These are phyloP conservation scores for Eragrostis tef DNA, from an alignment of 202 grass and related monocot species.

Conservation along the genomic window DNA sequence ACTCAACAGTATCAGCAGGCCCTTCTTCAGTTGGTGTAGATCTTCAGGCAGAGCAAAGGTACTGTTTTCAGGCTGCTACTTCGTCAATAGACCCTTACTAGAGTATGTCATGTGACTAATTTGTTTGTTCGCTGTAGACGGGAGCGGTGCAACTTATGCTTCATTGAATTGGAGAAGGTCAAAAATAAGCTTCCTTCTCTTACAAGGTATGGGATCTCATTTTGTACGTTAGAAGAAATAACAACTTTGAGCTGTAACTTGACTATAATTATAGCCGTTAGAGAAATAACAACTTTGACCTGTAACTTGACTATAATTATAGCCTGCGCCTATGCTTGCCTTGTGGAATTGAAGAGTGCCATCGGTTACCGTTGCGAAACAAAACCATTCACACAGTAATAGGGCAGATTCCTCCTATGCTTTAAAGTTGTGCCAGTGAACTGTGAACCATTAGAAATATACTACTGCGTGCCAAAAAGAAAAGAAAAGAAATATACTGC, in stretches of 20 bases:
- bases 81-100: slow-evolving; percentile 12
- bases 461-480: background rate
- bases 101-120: slow-evolving; percentile 40
- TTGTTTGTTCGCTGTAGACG: slow-evolving; percentile 62
- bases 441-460: slow-evolving; percentile 1
- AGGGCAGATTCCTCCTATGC: background rate
- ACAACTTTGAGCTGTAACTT: background rate
- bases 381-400: slow-evolving; percentile 2
- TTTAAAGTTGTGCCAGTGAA: background rate
- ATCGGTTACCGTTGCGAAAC: background rate
- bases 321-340: background rate
- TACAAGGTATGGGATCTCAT: slow-evolving; percentile 58
- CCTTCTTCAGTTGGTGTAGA: slow-evolving; percentile 90
- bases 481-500: too few relatives aligned
- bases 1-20: slow-evolving; percentile 76
- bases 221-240: slow-evolving; percentile 3
- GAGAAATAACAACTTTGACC: background rate
- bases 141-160: slow-evolving; percentile 93
- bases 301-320: background rate
- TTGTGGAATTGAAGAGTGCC: background rate
- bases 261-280: background rate
- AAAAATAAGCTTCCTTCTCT: slow-evolving; percentile 73
- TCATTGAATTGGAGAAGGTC: slow-evolving; percentile 94
- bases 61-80: slow-evolving; percentile 39
- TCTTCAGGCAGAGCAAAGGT: slow-evolving; percentile 97